Conservation (phyloP, 495 filamentous ascomycete genomes). For the Choiromyces venosus region DNA sequence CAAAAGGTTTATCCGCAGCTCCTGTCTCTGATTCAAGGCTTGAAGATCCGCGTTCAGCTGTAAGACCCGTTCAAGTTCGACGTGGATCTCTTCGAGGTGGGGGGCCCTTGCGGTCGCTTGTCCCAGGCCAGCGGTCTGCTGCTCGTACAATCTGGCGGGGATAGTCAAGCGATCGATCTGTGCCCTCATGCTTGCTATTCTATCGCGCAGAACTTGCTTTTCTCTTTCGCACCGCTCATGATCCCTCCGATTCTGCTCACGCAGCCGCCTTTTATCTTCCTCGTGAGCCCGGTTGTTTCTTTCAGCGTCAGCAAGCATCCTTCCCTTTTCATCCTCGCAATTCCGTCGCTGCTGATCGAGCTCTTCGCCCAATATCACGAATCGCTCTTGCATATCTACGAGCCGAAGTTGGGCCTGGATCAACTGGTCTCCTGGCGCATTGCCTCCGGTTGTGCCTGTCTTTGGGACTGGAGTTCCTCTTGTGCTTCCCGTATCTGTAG, state of each 20-base stretch:
- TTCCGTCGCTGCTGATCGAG: neutral
- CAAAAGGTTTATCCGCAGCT: neutral
- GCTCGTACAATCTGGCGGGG: neutral
- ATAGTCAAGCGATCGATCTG: neutral
- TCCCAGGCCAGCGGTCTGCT: neutral
- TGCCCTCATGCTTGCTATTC: neutral
- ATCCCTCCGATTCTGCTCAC: neutral
- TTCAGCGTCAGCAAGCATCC: neutral
- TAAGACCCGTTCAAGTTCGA: neutral
- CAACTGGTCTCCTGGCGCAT: neutral
- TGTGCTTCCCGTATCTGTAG: no score
- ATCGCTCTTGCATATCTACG: neutral
- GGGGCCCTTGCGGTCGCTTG: neutral
- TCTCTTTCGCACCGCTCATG: slow-evolving; percentile 1
- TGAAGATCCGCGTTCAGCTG: neutral
- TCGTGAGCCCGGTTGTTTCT: neutral
- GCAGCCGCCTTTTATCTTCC: neutral
- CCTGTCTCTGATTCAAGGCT: neutral
- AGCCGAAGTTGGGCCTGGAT: neutral
- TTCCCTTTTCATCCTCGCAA: neutral
- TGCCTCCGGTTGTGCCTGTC: no score
- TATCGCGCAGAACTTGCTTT: neutral
- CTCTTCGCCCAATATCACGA: neutral
- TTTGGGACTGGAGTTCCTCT: no score
- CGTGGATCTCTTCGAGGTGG: neutral